These are phyloP conservation scores for Rhizopus sp. DNA, from an alignment of 371 early-diverging fungal genomes.

Conservation along the genomic window DNA sequence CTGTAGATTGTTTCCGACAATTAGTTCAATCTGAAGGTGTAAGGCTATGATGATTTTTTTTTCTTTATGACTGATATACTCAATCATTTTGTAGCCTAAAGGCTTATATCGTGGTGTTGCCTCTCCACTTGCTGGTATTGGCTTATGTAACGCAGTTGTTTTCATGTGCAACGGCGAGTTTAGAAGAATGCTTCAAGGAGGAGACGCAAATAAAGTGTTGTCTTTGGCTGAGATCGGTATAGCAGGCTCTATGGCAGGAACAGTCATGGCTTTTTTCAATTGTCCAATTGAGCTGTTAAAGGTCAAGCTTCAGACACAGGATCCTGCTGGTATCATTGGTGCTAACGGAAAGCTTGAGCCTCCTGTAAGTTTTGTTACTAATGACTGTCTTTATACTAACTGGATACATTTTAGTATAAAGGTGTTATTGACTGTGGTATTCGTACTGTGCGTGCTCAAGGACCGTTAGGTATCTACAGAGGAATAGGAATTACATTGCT, in stretches of 20 bases:
- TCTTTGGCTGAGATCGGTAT: slow-evolving; percentile 58
- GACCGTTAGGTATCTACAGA: slow-evolving; percentile 75
- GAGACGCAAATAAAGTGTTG: slow-evolving; percentile 39
- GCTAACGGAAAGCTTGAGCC: slow-evolving; percentile 40
- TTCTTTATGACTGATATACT: background rate
- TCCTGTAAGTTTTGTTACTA: slow-evolving; percentile 39
- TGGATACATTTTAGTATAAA: slow-evolving; percentile 50
- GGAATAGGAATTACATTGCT: slow-evolving; percentile 81
- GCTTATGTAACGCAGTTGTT: slow-evolving; percentile 86
- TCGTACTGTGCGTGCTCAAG: slow-evolving; percentile 68
- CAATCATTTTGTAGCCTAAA: slow-evolving; percentile 38
- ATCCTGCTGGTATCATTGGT: slow-evolving; percentile 42
- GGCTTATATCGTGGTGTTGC: slow-evolving; percentile 85
- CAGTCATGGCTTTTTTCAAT: slow-evolving; percentile 82
- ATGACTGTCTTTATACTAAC: background rate
- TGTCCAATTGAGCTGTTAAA: slow-evolving; percentile 87
- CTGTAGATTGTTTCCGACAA: slow-evolving; percentile 71
- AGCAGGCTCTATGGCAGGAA: slow-evolving; percentile 84
- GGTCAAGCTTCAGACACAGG: slow-evolving; percentile 83
- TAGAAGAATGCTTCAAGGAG: slow-evolving; percentile 63
- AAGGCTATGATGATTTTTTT: slow-evolving; percentile 20
- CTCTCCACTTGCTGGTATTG: slow-evolving; percentile 86
- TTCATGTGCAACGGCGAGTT: slow-evolving; percentile 83
- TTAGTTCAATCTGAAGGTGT: slow-evolving; percentile 79
- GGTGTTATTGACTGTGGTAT: slow-evolving; percentile 78